phyloP scores from a whole-genome alignment of 345 rosid species.

The Eucalyptus camaldulensis region DNA sequence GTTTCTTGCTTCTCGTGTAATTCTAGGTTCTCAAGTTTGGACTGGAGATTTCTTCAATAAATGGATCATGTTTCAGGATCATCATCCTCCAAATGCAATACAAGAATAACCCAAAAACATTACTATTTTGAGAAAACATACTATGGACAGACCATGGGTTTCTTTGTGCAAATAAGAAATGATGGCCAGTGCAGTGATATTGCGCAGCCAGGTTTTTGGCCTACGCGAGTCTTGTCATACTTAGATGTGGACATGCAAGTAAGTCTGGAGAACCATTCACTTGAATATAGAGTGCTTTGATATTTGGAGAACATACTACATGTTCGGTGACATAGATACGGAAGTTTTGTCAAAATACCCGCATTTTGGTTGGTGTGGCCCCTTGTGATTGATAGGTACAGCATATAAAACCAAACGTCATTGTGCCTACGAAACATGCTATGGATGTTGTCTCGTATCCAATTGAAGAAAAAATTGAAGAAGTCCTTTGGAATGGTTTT shows the following conservation, averaged over 20 bases:
- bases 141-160: not conserved
- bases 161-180: not conserved
- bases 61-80: not conserved
- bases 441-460: too few species aligned
- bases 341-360: not conserved
- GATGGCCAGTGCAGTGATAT: not conserved
- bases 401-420: too few species aligned
- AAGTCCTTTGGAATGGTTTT: conserved; percentile 24
- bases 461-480: too few species aligned
- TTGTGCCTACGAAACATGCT: too few species aligned
- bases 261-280: not conserved
- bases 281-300: not conserved
- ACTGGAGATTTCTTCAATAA: not conserved
- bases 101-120: too few species aligned
- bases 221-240: not conserved
- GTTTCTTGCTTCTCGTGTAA: not conserved
- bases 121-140: too few species aligned
- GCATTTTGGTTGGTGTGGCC: accelerated
- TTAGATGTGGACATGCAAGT: not conserved
- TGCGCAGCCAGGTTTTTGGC: accelerated
- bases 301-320: not conserved
- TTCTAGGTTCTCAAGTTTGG: not conserved
- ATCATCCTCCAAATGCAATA: too few species aligned
- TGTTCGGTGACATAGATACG: not conserved
- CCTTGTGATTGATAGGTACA: too few species aligned